Percentiles rank a stretch among this genome's conserved stretches.
phyloP scores from a whole-genome alignment of 352 stramenopile species.

The Phytophthora agathidicida region DNA sequence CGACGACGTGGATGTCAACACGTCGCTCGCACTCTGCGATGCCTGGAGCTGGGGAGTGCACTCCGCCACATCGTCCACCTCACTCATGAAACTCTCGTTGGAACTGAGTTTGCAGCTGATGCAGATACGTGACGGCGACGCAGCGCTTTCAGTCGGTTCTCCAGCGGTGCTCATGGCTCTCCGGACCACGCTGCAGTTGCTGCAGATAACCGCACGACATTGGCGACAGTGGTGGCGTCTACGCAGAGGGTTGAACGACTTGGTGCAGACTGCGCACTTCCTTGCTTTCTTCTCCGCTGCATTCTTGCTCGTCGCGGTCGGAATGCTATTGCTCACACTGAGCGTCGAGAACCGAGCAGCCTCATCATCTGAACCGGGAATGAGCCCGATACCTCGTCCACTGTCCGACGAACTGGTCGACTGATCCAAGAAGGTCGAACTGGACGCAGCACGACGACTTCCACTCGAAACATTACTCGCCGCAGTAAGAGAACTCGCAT shows the following conservation, averaged over 20 bases:
- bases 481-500: constrained; percentile 30
- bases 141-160: constrained; percentile 18
- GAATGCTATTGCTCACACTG: constrained; percentile 17
- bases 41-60: constrained; percentile 33
- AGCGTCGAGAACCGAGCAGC: constrained; percentile 24
- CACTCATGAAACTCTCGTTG: constrained; percentile 37
- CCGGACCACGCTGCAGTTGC: constrained; percentile 72
- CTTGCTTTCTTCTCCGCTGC: constrained; percentile 57
- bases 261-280: constrained; percentile 79
- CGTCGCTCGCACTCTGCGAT: constrained; percentile 23
- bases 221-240: constrained; percentile 74
- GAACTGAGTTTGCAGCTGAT: constrained; percentile 81
- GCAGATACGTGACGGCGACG: constrained; percentile 53
- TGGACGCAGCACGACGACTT: constrained; percentile 28
- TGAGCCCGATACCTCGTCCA: constrained; percentile 11
- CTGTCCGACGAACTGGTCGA: constrained; percentile 32
- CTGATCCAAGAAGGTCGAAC: constrained; percentile 13
- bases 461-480: constrained; percentile 28
- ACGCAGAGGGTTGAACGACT: constrained; percentile 84
- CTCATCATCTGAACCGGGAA: constrained; percentile 17
- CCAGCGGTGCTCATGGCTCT: constrained; percentile 21
- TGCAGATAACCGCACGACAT: constrained; percentile 69
- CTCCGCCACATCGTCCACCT: constrained; percentile 60
- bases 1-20: constrained; percentile 25
- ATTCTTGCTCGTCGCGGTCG: constrained; percentile 3